These are phyloP conservation scores for Aspergillus nidulans DNA, from an alignment of 495 filamentous ascomycete genomes.

Conservation along the genomic window DNA sequence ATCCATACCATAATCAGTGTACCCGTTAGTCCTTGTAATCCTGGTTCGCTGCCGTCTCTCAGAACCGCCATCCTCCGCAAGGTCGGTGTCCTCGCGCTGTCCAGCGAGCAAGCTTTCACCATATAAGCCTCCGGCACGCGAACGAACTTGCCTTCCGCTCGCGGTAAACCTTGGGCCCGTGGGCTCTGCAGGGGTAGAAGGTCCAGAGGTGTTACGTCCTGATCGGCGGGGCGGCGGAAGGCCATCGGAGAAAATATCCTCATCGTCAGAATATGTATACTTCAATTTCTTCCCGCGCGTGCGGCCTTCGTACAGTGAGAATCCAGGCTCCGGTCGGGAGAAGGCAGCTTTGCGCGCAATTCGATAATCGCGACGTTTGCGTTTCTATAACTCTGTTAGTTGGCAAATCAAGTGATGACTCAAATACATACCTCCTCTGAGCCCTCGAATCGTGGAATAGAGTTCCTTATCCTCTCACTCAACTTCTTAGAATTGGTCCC, in stretches of 20 bases:
- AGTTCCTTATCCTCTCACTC: constrained; percentile 69
- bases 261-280: constrained; percentile 92
- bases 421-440: constrained; percentile 70
- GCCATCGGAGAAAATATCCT: constrained; percentile 72
- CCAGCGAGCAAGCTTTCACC: constrained; percentile 64
- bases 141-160: constrained; percentile 81
- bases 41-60: constrained; percentile 24
- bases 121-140: constrained; percentile 71
- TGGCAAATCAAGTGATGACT: constrained; percentile 19
- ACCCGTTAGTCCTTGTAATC: constrained; percentile 35
- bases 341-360: constrained; percentile 82
- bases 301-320: constrained; percentile 92
- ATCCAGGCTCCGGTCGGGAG: constrained; percentile 78
- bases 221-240: constrained; percentile 62
- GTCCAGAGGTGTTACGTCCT: constrained; percentile 61
- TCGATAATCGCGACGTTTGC: constrained; percentile 87
- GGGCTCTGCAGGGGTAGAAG: constrained; percentile 65
- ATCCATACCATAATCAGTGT: constrained; percentile 46
- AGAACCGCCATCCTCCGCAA: constrained; percentile 29
- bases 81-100: constrained; percentile 34
- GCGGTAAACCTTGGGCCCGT: constrained; percentile 79
- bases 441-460: constrained; percentile 90
- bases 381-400: constrained; percentile 57
- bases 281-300: constrained; percentile 93
- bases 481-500: constrained; percentile 72